phyloP scores from a whole-genome alignment of 2,329 filamentous ascomycete genomes.

The Colletotrichum orbiculare region DNA sequence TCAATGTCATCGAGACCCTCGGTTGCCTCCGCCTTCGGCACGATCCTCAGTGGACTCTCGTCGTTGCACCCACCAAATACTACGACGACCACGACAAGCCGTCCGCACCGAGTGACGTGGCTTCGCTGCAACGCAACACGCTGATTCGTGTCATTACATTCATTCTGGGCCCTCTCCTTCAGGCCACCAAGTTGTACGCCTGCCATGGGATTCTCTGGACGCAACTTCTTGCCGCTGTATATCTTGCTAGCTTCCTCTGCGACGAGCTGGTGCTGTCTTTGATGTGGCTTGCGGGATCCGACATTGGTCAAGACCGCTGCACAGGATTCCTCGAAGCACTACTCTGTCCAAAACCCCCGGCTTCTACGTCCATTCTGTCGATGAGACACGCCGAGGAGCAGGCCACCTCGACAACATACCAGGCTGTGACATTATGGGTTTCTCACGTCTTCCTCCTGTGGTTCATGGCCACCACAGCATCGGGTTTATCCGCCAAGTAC shows the following conservation, averaged over 20 bases:
- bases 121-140: constrained; percentile 7
- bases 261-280: constrained; percentile 6
- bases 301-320: background rate
- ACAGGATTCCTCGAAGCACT: constrained; percentile 11
- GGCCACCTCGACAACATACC: background rate
- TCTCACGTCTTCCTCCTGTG: constrained; percentile 7
- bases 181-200: constrained; percentile 3
- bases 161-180: background rate
- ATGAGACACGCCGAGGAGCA: background rate
- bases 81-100: background rate
- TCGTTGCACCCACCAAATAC: constrained; percentile 14
- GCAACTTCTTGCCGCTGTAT: background rate
- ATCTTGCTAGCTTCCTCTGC: constrained; percentile 11
- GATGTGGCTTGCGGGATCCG: constrained; percentile 1
- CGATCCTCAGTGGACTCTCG: background rate
- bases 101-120: constrained; percentile 4
- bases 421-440: background rate
- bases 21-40: background rate
- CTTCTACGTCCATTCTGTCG: background rate
- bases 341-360: background rate
- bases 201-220: constrained; percentile 6
- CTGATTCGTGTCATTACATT: constrained; percentile 11
- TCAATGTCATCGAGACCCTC: constrained; percentile 11
- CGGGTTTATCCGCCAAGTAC: background rate
- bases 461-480: background rate